These are phyloP conservation scores for Sarocladiaceae sp. DNA, from an alignment of 2,329 filamentous ascomycete genomes.

Conservation along the genomic window DNA sequence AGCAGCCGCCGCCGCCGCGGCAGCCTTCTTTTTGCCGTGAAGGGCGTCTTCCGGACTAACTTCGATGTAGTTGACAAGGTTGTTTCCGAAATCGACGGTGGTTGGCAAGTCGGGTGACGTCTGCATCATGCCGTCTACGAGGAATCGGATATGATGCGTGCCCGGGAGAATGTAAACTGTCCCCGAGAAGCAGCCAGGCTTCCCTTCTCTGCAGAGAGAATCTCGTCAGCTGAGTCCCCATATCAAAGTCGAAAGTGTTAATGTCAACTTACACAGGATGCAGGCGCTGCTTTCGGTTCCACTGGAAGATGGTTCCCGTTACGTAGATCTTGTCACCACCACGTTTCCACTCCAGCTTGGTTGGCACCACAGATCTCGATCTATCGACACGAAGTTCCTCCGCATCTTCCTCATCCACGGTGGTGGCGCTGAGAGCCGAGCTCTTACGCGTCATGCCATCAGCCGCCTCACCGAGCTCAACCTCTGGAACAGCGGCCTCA, in stretches of 20 bases:
- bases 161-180: conserved; percentile 81
- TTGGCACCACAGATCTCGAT: conserved; percentile 73
- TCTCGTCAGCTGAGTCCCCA: conserved; percentile 13
- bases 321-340: conserved; percentile 89
- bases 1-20: conserved; percentile 15
- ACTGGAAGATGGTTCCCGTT: conserved; percentile 94
- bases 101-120: conserved; percentile 84
- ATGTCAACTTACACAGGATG: conserved; percentile 66
- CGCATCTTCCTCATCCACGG: conserved; percentile 69
- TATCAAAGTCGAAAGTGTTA: conserved; percentile 10
- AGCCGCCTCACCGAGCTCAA: conserved; percentile 41
- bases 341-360: conserved; percentile 75
- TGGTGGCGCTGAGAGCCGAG: conserved; percentile 53
- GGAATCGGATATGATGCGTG: conserved; percentile 93
- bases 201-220: conserved; percentile 37
- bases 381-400: conserved; percentile 73
- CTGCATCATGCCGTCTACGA: conserved; percentile 90
- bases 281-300: conserved; percentile 89
- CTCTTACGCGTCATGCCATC: conserved; percentile 45
- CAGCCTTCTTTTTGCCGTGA: conserved; percentile 17
- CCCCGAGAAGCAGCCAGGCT: conserved; percentile 63
- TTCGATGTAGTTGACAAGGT: conserved; percentile 97
- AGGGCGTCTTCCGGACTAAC: conserved; percentile 69
- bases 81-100: conserved; percentile 96
- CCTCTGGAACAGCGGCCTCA: conserved; percentile 43